Conservation (phyloP, 495 filamentous ascomycete species). For the Penicillium cataractarum region DNA sequence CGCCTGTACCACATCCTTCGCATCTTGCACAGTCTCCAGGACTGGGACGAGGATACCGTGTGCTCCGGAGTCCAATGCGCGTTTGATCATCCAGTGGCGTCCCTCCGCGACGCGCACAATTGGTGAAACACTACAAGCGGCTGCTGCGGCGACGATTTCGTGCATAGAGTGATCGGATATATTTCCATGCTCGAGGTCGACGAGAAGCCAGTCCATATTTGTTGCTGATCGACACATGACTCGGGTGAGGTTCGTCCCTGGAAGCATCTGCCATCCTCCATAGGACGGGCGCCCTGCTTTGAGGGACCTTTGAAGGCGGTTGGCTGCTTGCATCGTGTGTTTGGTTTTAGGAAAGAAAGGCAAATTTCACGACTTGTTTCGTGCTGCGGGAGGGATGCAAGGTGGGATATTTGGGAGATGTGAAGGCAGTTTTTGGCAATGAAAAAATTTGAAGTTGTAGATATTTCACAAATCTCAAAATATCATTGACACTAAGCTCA, state of each 20-base stretch:
- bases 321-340: neutral
- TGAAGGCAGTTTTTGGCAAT: too few species aligned
- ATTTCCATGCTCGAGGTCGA: neutral
- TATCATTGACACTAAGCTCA: too few species aligned
- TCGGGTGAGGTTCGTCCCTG: neutral
- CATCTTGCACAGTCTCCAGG: neutral
- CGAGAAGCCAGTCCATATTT: neutral
- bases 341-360: too few species aligned
- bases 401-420: neutral
- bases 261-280: neutral
- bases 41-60: neutral
- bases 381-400: neutral
- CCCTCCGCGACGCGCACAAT: neutral
- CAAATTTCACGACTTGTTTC: too few species aligned
- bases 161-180: neutral
- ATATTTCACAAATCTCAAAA: too few species aligned
- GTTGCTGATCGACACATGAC: neutral
- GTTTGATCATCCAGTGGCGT: neutral
- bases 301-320: neutral
- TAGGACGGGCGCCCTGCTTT: neutral
- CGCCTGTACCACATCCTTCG: neutral
- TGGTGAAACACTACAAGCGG: neutral
- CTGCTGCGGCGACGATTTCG: neutral
- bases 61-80: neutral
- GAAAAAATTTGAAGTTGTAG: too few species aligned